These are phyloP conservation scores for Aspergillus bombycis DNA, from an alignment of 2,329 filamentous ascomycete genomes.

Conservation along the genomic window DNA sequence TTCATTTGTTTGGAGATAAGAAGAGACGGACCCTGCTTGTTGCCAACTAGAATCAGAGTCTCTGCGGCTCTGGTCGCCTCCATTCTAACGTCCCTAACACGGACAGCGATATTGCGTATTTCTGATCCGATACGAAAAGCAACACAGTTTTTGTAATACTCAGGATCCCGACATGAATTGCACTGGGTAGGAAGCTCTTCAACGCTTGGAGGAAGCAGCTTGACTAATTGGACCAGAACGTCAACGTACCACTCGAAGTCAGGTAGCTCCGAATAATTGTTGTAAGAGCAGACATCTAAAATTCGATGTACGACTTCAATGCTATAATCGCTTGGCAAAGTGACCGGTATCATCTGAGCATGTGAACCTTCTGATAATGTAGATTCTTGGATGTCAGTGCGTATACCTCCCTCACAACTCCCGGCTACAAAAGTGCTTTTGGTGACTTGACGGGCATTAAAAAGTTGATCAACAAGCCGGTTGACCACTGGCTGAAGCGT, in stretches of 20 bases:
- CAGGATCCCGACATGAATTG: slow-evolving; percentile 16
- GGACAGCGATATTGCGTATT: slow-evolving; percentile 85
- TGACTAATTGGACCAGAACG: slow-evolving; percentile 81
- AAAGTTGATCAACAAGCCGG: slow-evolving; percentile 81
- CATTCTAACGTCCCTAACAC: slow-evolving; percentile 79
- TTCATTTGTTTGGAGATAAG: slow-evolving; percentile 53
- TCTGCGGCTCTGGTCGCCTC: slow-evolving; percentile 85
- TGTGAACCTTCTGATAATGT: slow-evolving; percentile 2
- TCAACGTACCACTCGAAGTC: slow-evolving; percentile 99
- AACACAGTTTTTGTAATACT: slow-evolving; percentile 25
- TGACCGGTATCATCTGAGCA: background rate
- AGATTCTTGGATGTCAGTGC: slow-evolving; percentile 8
- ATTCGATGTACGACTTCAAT: slow-evolving; percentile 81
- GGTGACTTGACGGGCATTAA: slow-evolving; percentile 64
- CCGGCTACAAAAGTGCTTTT: slow-evolving; percentile 36
- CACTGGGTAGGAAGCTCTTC: slow-evolving; percentile 26
- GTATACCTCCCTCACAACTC: slow-evolving; percentile 32
- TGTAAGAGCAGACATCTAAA: slow-evolving; percentile 83
- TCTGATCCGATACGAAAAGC: slow-evolving; percentile 71
- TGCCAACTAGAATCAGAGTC: slow-evolving; percentile 65
- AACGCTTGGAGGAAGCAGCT: slow-evolving; percentile 53
- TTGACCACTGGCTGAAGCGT: slow-evolving; percentile 84
- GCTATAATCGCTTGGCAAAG: slow-evolving; percentile 80
- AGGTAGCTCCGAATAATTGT: slow-evolving; percentile 80
- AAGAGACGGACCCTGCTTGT: slow-evolving; percentile 61